phyloP scores from a whole-genome alignment of 768 basidiomycete genomes.

The Boletellus ananas region DNA sequence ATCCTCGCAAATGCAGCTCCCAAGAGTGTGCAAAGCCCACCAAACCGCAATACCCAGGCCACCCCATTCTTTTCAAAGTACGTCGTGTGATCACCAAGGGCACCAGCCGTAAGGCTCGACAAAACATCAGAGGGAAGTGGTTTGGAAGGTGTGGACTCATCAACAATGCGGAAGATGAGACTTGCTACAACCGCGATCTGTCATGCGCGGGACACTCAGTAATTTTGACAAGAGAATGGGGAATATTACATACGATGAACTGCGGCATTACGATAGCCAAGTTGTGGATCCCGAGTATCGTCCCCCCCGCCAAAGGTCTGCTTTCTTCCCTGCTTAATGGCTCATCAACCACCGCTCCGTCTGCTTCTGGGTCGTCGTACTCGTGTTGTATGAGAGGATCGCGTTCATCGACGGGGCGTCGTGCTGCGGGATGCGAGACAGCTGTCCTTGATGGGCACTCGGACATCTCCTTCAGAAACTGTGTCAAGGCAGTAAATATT shows the following conservation, averaged over 20 bases:
- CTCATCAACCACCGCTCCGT: conserved; percentile 35
- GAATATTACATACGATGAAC: conserved; percentile 64
- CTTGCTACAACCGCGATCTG: conserved; percentile 86
- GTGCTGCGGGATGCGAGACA: conserved; percentile 28
- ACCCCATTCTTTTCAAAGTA: conserved; percentile 87
- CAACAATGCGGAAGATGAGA: conserved; percentile 78
- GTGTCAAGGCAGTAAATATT: conserved; percentile 1
- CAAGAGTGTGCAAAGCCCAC: conserved; percentile 77
- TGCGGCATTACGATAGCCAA: conserved; percentile 94
- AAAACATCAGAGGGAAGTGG: conserved; percentile 26
- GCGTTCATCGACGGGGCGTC: conserved; percentile 28
- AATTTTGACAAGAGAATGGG: background rate
- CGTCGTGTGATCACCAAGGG: conserved; percentile 44
- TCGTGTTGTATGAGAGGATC: conserved; percentile 60
- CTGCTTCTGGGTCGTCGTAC: conserved; percentile 39
- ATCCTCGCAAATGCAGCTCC: conserved; percentile 76
- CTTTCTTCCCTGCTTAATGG: conserved; percentile 21
- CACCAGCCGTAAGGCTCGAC: conserved; percentile 1
- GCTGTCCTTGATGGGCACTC: conserved; percentile 25
- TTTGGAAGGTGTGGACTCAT: conserved; percentile 36
- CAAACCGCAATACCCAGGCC: conserved; percentile 91
- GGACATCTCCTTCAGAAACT: conserved; percentile 75
- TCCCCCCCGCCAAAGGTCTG: conserved; percentile 74
- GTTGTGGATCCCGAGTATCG: conserved; percentile 92
- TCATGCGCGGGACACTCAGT: background rate